phyloP scores from a whole-genome alignment of 768 basidiomycete genomes.

The Lentinula detonsa region DNA sequence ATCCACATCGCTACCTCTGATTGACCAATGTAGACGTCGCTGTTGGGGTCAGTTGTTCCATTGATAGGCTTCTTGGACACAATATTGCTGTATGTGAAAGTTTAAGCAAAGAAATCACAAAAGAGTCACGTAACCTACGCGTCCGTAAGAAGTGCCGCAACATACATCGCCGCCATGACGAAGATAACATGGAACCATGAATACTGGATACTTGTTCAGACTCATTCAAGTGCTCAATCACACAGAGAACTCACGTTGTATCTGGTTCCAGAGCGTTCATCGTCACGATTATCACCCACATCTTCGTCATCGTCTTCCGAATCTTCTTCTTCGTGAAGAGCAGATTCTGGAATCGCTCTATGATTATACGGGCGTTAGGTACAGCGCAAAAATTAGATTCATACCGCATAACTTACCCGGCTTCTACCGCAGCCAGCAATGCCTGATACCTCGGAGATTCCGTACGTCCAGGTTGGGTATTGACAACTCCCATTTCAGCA shows the following conservation, averaged over 20 bases:
- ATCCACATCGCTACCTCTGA: slow-evolving; percentile 99
- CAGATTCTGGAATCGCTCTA: slow-evolving; percentile 91
- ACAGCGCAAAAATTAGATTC: not conserved
- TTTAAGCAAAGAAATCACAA: slow-evolving; percentile 4
- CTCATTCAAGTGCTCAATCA: slow-evolving; percentile 6
- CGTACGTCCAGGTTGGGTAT: slow-evolving; percentile 74
- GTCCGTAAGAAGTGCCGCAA: slow-evolving; percentile 93
- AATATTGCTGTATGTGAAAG: slow-evolving; percentile 51
- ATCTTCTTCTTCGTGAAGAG: slow-evolving; percentile 71
- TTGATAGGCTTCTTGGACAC: slow-evolving; percentile 50
- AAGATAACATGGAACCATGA: slow-evolving; percentile 99
- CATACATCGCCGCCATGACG: slow-evolving; percentile 94
- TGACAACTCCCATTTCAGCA: slow-evolving; percentile 73
- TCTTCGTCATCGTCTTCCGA: slow-evolving; percentile 74
- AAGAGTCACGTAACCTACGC: slow-evolving; percentile 54
- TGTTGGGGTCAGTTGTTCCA: slow-evolving; percentile 44
- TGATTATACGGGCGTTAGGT: not conserved
- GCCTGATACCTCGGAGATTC: slow-evolving; percentile 93
- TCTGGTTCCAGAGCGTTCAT: slow-evolving; percentile 88
- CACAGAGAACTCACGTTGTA: slow-evolving; percentile 67
- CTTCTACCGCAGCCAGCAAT: slow-evolving; percentile 90
- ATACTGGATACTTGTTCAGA: slow-evolving; percentile 48
- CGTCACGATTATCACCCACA: slow-evolving; percentile 74
- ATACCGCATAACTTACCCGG: slow-evolving; percentile 57
- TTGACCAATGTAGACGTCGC: slow-evolving; percentile 87